Evolutionary conservation across 495 filamentous ascomycete species (phyloP), one percentile per base, ranked within the genome.

Genomic region (Penicillium silybi): DNA sequence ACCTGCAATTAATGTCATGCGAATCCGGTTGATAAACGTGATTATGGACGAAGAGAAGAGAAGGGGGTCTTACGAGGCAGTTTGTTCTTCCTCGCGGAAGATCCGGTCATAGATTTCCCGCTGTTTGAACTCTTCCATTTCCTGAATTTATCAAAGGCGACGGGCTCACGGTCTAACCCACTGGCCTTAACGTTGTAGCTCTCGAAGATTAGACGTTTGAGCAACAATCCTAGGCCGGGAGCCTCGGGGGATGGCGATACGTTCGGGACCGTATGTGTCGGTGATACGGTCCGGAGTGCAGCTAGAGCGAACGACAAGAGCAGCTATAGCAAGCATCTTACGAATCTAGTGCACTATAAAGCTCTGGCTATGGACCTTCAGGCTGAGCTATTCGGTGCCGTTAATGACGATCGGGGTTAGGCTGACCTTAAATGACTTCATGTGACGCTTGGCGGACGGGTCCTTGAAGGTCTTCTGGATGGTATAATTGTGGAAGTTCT

Each of bases 311-410:
- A 92, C 85, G 4, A 90, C 74, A 48, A 98, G 80, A 7, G 90
- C 78, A 32, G 84, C 88, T 89, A 97, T 91, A 53, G 86, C 88
- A 13, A 98, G 87, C 93, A 98, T 98, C 70, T 96, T 97, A 52
- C 93, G 87, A 67, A 98, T 98, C 69, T 98, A 95, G 66, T 98
- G 93, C 93, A 98, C 97, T 95, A 98, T 98, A 78, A 98, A 98
- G 50, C 85, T 90, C 70, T 98, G 93, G 0, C 93, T 95, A 67
- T 97, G 95, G 16, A 98, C 89, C 58, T 95, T 95, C 48, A 97
- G 75, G 22, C 87, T 92, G 7, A 98, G 79, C 93, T 92, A 98
- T 70, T 98, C 85, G 15, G 89, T 95, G 64, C 90, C 86, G 56
- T 90, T 80, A 65, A 95, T 93, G 48, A 88, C 75, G 52, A 97